These are phyloP conservation scores for Zygoascus meyerae DNA, from an alignment of 1,139 yeast genomes.

Conservation along the genomic window DNA sequence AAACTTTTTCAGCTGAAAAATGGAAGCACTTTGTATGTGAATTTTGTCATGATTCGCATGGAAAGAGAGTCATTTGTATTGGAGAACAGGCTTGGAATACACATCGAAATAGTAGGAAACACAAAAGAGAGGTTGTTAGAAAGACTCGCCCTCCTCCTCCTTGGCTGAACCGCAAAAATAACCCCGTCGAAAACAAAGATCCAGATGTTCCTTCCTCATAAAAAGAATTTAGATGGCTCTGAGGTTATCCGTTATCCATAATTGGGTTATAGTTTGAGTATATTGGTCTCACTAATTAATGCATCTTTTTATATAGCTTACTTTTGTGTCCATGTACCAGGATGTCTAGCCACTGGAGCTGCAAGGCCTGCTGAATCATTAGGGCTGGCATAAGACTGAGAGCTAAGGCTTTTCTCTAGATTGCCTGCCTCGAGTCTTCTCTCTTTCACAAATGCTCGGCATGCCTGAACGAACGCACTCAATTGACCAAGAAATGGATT, in stretches of 20 bases:
- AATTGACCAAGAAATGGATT: constrained; percentile 52
- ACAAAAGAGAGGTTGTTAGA: constrained; percentile 18
- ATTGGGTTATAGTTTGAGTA: no score
- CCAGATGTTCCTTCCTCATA: background rate
- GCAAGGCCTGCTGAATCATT: constrained; percentile 1
- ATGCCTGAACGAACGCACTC: constrained; percentile 42
- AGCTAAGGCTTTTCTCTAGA: constrained; percentile 34
- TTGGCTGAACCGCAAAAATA: background rate
- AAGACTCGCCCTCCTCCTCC: background rate
- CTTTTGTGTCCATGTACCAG: constrained; percentile 26
- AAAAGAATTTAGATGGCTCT: no score
- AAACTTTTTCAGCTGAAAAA: constrained; percentile 34
- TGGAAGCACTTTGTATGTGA: constrained; percentile 73
- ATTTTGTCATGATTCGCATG: constrained; percentile 54
- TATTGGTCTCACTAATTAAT: no score
- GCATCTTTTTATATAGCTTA: no score
- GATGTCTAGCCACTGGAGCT: constrained; percentile 13
- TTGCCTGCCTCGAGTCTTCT: constrained; percentile 53
- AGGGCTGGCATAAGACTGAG: no score
- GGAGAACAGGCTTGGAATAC: constrained; percentile 68
- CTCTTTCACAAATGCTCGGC: constrained; percentile 49
- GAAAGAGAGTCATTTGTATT: constrained; percentile 55
- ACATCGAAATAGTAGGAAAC: constrained; percentile 56
- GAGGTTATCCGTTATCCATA: no score
- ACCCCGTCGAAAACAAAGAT: background rate